Conservation (phyloP, 176 grass and related monocot genomes). For the Cenchrus purpureus region DNA sequence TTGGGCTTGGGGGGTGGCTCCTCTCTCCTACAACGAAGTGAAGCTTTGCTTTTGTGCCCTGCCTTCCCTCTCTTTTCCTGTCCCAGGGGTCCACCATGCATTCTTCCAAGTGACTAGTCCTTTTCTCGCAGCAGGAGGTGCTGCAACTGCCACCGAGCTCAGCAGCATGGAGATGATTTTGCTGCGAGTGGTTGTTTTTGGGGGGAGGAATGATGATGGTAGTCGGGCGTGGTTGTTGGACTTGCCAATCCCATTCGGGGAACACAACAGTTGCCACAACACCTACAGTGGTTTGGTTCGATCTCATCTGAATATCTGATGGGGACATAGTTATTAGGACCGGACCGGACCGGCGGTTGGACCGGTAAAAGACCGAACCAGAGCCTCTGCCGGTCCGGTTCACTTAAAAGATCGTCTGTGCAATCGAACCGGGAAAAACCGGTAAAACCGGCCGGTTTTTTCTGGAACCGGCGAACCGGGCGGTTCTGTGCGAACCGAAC, state of each 20-base stretch:
- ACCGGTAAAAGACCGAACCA: too few relatives aligned
- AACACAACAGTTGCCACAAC: not conserved
- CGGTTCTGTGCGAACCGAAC: too few relatives aligned
- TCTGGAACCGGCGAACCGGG: too few relatives aligned
- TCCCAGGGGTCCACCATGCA: not conserved
- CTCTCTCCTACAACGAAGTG: not conserved
- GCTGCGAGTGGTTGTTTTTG: not conserved
- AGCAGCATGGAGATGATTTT: not conserved
- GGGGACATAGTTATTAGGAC: too few relatives aligned
- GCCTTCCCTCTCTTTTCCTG: not conserved
- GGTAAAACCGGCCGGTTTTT: too few relatives aligned
- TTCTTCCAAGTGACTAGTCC: slow-evolving; percentile 18
- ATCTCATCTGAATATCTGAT: too few relatives aligned
- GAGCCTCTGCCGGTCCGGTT: too few relatives aligned
- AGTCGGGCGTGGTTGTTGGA: slow-evolving; percentile 29
- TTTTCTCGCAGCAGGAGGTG: slow-evolving; percentile 41
- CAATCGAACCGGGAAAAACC: too few relatives aligned
- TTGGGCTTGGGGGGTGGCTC: not conserved
- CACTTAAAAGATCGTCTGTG: too few relatives aligned
- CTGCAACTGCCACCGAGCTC: not conserved
- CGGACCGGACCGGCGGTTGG: too few relatives aligned
- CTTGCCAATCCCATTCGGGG: slow-evolving; percentile 12
- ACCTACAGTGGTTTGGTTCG: not conserved
- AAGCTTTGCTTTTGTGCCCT: not conserved
- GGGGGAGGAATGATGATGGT: slow-evolving; percentile 23